Evolutionary conservation across 495 filamentous ascomycete genomes (phyloP).

Genomic region (Aspergillus heteromorphus): DNA sequence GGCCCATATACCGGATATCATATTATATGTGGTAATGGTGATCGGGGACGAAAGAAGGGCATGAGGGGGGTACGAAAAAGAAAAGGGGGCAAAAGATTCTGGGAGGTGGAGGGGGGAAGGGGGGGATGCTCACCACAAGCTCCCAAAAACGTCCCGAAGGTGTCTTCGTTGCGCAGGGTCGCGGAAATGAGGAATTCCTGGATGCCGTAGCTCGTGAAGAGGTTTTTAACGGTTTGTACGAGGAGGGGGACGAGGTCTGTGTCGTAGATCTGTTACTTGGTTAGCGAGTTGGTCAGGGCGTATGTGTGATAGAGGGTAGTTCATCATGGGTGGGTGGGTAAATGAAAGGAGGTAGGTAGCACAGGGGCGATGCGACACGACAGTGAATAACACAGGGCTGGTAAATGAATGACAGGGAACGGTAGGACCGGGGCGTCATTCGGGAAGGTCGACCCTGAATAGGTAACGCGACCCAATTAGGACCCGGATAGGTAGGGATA

Average conservation of each 20-base stretch:
- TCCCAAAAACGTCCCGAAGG: slow-evolving; percentile 50
- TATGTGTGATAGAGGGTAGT: no score
- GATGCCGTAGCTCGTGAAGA: slow-evolving; percentile 47
- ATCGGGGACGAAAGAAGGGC: no score
- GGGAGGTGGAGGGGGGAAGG: not conserved
- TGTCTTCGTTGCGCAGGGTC: slow-evolving; percentile 59
- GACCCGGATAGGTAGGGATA: not conserved
- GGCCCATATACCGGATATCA: no score
- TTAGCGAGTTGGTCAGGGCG: not conserved
- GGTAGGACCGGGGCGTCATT: not conserved
- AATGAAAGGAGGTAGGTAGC: not conserved
- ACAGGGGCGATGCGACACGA: not conserved
- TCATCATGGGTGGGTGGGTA: no score
- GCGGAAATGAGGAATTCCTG: slow-evolving; percentile 52
- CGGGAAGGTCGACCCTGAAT: not conserved
- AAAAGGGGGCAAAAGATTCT: no score
- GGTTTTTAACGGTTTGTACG: slow-evolving; percentile 47
- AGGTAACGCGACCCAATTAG: not conserved
- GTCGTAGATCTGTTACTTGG: slow-evolving; percentile 57
- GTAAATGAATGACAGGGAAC: no score
- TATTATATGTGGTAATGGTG: no score
- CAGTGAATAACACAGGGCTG: not conserved
- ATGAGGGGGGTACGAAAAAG: not conserved
- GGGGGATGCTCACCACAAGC: slow-evolving; percentile 49
- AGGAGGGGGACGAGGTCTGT: slow-evolving; percentile 50